Conservation (phyloP, 2,329 filamentous ascomycete species). For the Fusarium musae region DNA sequence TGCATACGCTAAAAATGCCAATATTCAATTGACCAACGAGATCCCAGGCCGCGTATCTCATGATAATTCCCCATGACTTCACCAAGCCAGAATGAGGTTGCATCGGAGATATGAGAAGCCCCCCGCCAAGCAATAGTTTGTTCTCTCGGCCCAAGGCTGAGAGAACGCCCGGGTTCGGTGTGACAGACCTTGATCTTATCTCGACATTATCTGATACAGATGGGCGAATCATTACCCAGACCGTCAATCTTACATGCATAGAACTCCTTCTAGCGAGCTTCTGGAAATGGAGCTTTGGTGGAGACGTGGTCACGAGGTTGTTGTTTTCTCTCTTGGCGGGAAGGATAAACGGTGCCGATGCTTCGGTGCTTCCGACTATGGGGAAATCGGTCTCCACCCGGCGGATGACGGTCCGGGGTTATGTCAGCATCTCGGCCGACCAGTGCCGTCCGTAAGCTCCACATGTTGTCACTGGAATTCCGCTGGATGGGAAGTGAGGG, state of each 20-base stretch:
- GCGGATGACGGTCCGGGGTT: conserved; percentile 1
- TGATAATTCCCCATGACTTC: conserved; percentile 26
- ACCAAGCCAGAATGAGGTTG: conserved; percentile 20
- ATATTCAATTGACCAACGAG: conserved; percentile 27
- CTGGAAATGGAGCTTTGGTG: conserved; percentile 25
- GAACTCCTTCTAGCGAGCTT: conserved; percentile 29
- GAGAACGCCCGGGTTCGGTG: conserved; percentile 21
- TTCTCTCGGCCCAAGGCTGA: conserved; percentile 23
- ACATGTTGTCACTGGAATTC: conserved; percentile 23
- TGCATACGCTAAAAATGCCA: conserved; percentile 1
- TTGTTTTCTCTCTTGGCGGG: conserved; percentile 21
- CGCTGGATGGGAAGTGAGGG: conserved; percentile 2
- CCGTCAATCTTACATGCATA: conserved; percentile 8
- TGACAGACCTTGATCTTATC: conserved; percentile 33
- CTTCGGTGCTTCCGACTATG: conserved; percentile 30
- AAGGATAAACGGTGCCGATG: conserved; percentile 14
- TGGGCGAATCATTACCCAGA: conserved; percentile 25
- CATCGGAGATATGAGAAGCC: conserved; percentile 4
- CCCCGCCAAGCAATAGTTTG: conserved; percentile 12
- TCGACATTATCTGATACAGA: conserved; percentile 10
- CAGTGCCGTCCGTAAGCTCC: conserved; percentile 31
- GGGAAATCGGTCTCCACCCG: conserved; percentile 11
- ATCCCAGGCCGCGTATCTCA: not conserved
- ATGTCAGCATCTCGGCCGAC: conserved; percentile 36
- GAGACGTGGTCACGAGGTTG: conserved; percentile 1